Base-by-base conservation (phyloP, 1,139 yeast genomes). In the Yarrowia galli region DNA sequence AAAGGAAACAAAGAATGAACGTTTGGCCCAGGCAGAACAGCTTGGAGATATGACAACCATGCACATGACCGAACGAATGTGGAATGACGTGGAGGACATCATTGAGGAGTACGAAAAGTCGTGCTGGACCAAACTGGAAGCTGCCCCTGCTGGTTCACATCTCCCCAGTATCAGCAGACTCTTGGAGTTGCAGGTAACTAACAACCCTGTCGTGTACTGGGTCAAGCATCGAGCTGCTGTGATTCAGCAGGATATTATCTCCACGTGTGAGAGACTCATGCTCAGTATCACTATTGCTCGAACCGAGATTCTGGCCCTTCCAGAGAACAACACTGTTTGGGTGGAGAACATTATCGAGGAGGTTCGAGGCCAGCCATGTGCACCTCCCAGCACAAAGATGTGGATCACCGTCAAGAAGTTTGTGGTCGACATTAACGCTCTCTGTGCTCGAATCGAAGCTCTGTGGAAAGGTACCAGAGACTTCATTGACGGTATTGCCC, bases 71-170 rank as follows among this genome's bases (percentile, higher is more conserved):
- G 83, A 84, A 65, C 83, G 84, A 66, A 84, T 92, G 6, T 91
- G 93, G 87, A 78, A 78, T 8, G 89, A 89, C 71, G 89, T 91
- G 1, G 91, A 88, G 69, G 79, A 77, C 13, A 86, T 91, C 13
- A 84, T 91, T 18, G 85, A 85, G 40, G 83, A 82, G 38, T 93
- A 91, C 78, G 86, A 90, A 72, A 82, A 82, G 68, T 83, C 83
- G 54, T 81, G 87, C 13, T 89, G 93, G 87, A 35, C 51, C 2
- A 58, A 58, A 58, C 42, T 58, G 40, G 51, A 58, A 22, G 40
- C 64, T 32, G 49, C 64, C 16, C 51, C 64, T 23, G 64, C 64
- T 15, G 64, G 64, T 0, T 43, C 64, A 12, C 64, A 58, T 58
- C 51, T 58, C 1, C 15, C 64, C n/a, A 58, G 64, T 15, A 58